Percentiles rank a stretch among this genome's conserved stretches.
Evolutionary conservation across 108 stramenopile species (phyloP).

Genomic region (Nitzschia sp.): DNA sequence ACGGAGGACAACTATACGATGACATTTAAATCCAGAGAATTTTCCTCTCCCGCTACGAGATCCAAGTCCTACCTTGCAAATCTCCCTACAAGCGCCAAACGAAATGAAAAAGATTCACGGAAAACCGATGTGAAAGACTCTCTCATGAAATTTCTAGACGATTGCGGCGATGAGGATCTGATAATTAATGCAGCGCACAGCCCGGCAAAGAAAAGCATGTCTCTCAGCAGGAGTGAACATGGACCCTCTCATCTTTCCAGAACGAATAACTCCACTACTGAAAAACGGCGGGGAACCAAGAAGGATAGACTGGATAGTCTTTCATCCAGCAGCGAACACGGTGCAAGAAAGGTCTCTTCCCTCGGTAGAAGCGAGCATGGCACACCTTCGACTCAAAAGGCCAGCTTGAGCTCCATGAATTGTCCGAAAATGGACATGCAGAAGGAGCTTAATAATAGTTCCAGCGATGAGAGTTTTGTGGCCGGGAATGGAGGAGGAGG

Average conservation of each 20-base stretch:
- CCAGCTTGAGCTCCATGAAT: background rate
- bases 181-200: background rate
- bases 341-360: background rate
- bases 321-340: background rate
- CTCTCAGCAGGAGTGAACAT: conserved; percentile 9
- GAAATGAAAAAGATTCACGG: background rate
- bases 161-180: conserved; percentile 19
- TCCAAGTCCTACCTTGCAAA: conserved; percentile 6
- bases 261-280: too few species aligned
- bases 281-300: conserved; percentile 7
- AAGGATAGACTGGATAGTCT: background rate
- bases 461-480: conserved; percentile 3
- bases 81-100: background rate
- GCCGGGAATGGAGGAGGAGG: too few species aligned
- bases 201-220: background rate
- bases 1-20: too few species aligned
- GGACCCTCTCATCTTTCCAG: too few species aligned
- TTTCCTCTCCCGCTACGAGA: background rate
- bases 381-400: conserved; percentile 1
- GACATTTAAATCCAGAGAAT: too few species aligned
- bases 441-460: background rate
- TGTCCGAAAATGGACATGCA: background rate
- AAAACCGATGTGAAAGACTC: conserved; percentile 9
- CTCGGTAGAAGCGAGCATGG: conserved; percentile 8
- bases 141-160: conserved; percentile 19